phyloP scores from a whole-genome alignment of 1,284 basidiomycete species.

The Termitomyces sp. region DNA sequence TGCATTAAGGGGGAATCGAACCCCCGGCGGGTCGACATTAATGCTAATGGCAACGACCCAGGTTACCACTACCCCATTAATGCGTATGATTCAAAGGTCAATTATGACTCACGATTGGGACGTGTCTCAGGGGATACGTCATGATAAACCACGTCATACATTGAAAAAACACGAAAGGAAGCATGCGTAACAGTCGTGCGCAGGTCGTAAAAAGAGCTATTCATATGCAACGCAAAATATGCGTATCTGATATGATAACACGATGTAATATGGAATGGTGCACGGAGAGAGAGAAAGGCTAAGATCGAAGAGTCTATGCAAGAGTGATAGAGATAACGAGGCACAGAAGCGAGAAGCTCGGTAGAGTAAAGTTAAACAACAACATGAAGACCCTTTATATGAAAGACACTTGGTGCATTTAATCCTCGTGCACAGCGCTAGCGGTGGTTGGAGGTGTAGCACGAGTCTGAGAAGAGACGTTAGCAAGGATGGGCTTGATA shows the following conservation, averaged over 20 bases:
- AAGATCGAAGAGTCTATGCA: not conserved
- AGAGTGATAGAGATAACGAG: not conserved
- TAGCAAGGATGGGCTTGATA: slow-evolving; percentile 65
- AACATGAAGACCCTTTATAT: not conserved
- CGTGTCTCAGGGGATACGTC: not conserved
- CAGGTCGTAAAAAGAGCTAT: slow-evolving; percentile 2
- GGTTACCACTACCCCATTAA: slow-evolving; percentile 8
- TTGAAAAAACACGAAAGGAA: not conserved
- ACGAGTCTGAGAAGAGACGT: slow-evolving; percentile 36
- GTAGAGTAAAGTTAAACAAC: slow-evolving; percentile 1
- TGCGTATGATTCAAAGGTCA: not conserved
- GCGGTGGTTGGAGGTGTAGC: slow-evolving; percentile 31
- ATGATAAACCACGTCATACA: slow-evolving; percentile 1
- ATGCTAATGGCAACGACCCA: slow-evolving; percentile 1
- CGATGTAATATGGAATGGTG: not conserved
- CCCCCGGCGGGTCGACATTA: slow-evolving; percentile 65
- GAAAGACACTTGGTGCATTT: not conserved
- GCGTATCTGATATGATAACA: slow-evolving; percentile 7
- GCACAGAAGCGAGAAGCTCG: not conserved
- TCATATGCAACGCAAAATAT: not conserved
- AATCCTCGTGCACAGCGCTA: slow-evolving; percentile 26
- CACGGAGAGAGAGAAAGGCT: not conserved
- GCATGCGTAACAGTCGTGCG: not conserved
- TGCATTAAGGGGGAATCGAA: slow-evolving; percentile 80
- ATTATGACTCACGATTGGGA: not conserved